These are phyloP conservation scores for Paspalum notatum DNA, from an alignment of 176 grass and related monocot genomes.

Conservation along the genomic window DNA sequence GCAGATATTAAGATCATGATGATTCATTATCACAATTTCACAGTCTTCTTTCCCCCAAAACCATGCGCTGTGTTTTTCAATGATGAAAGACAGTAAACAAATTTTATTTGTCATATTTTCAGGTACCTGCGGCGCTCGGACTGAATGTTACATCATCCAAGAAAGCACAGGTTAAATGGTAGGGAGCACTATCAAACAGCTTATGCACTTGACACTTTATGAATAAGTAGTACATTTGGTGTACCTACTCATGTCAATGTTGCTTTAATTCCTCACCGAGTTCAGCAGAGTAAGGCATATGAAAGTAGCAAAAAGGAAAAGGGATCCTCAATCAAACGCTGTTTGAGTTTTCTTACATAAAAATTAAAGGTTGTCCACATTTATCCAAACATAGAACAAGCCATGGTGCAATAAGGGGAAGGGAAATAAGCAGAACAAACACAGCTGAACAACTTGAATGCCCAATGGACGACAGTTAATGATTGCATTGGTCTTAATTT, in stretches of 20 bases:
- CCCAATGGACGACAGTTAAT: slow-evolving; percentile 3
- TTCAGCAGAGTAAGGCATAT: slow-evolving; percentile 13
- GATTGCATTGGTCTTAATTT: slow-evolving; percentile 12
- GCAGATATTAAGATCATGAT: slow-evolving; percentile 20
- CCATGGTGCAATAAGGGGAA: background rate
- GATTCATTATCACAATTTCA: slow-evolving; percentile 6
- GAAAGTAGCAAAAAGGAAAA: background rate
- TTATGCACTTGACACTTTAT: background rate
- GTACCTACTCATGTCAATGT: slow-evolving; percentile 13
- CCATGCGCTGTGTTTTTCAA: background rate
- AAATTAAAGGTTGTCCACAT: background rate
- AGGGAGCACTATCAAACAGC: slow-evolving; percentile 22
- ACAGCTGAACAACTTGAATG: slow-evolving; percentile 13
- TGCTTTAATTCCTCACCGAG: background rate
- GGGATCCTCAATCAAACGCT: background rate
- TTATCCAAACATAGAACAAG: background rate
- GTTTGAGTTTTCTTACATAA: background rate
- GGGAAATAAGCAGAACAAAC: background rate
- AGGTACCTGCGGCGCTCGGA: slow-evolving; percentile 43
- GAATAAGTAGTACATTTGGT: background rate
- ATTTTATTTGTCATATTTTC: background rate
- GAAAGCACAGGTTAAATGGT: slow-evolving; percentile 38
- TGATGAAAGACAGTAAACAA: slow-evolving; percentile 7
- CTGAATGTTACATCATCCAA: slow-evolving; percentile 31
- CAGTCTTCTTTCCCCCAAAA: background rate